Conservation (phyloP, 2,329 filamentous ascomycete species). For the Epichloe brachyelytri region DNA sequence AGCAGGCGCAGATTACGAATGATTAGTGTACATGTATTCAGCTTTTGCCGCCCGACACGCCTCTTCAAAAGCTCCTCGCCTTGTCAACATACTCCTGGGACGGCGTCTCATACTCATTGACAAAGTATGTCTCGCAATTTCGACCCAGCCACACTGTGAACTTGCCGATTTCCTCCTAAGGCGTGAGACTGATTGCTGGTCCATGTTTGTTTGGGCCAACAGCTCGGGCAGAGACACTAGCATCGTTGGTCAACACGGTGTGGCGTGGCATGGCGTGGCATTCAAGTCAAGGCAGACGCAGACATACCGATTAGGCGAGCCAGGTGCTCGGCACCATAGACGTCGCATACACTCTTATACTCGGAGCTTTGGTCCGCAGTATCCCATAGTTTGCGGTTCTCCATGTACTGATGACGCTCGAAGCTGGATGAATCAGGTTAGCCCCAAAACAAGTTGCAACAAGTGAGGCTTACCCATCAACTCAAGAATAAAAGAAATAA, state of each 20-base stretch:
- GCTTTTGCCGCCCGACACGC: not conserved
- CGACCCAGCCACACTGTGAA: constrained; percentile 77
- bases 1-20: too few species aligned
- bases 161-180: constrained; percentile 82
- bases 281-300: not conserved
- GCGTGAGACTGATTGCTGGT: constrained; percentile 75
- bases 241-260: not conserved
- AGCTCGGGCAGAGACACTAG: constrained; percentile 83
- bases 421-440: constrained; percentile 41
- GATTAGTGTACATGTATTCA: too few species aligned
- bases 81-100: constrained; percentile 60
- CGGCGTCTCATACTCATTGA: constrained; percentile 61
- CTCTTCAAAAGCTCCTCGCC: constrained; percentile 33
- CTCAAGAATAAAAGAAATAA: too few species aligned
- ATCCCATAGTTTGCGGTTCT: constrained; percentile 60
- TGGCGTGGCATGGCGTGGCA: too few species aligned
- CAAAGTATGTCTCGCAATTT: constrained; percentile 66
- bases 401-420: constrained; percentile 77
- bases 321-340: constrained; percentile 89
- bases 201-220: constrained; percentile 96
- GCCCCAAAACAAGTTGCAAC: not conserved
- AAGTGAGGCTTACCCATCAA: not conserved
- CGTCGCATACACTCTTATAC: constrained; percentile 61
- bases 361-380: constrained; percentile 48
- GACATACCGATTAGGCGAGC: constrained; percentile 72